Conservation (phyloP, 768 basidiomycete species). For the Rhizopogon sp. region DNA sequence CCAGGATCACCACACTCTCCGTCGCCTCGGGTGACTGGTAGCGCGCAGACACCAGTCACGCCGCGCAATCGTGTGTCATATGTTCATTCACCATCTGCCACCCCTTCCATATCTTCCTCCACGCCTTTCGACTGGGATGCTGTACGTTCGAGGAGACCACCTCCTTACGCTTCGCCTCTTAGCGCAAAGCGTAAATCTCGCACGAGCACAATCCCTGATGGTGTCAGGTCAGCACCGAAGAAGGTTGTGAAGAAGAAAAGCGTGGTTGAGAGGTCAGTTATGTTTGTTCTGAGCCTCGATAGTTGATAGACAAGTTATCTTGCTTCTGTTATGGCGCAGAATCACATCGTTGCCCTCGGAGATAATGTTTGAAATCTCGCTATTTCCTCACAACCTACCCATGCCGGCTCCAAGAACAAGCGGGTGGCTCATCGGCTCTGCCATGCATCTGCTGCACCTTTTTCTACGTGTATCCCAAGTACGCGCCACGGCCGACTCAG, state of each 20-base stretch:
- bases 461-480: slow-evolving; percentile 57
- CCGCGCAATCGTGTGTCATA: slow-evolving; percentile 45
- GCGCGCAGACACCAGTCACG: slow-evolving; percentile 39
- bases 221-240: slow-evolving; percentile 32
- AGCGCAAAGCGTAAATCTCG: slow-evolving; percentile 38
- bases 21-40: slow-evolving; percentile 24
- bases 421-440: slow-evolving; percentile 60
- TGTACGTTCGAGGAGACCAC: slow-evolving; percentile 60
- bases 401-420: slow-evolving; percentile 62
- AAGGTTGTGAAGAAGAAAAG: slow-evolving; percentile 64
- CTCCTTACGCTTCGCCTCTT: slow-evolving; percentile 67
- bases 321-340: slow-evolving; percentile 29
- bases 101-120: slow-evolving; percentile 72
- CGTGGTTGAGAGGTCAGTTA: slow-evolving; percentile 51
- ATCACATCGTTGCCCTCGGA: slow-evolving; percentile 62
- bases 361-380: slow-evolving; percentile 72
- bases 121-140: slow-evolving; percentile 87
- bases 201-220: slow-evolving; percentile 28
- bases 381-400: slow-evolving; percentile 80
- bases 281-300: slow-evolving; percentile 1
- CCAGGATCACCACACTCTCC: slow-evolving; percentile 38
- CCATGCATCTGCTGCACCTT: slow-evolving; percentile 65
- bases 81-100: slow-evolving; percentile 56
- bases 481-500: slow-evolving; percentile 54
- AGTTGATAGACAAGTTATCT: slow-evolving; percentile 11